Evolutionary conservation across 208 protist species (phyloP).

Genomic region (Entamoeba dispar): DNA sequence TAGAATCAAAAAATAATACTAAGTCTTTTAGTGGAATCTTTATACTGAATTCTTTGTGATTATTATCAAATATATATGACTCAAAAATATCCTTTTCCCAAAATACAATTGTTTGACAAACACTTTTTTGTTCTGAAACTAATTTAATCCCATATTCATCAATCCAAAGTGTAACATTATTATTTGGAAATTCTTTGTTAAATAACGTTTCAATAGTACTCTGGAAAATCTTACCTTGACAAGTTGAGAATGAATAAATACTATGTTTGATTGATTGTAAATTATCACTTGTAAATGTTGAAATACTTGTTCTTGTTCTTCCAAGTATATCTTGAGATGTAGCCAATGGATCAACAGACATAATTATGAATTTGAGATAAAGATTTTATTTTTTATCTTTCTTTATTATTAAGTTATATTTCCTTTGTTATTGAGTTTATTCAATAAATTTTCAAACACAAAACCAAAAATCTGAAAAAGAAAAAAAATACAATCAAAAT

Average conservation of each 20-base stretch:
- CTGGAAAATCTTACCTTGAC: background rate
- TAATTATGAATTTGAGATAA: too few species aligned
- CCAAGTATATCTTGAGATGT: too few species aligned
- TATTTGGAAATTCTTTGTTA: background rate
- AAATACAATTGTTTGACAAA: background rate
- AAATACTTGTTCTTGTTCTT: too few species aligned
- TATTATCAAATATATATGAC: background rate
- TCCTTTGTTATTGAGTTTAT: too few species aligned
- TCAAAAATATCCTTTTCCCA: background rate
- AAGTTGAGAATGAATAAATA: background rate
- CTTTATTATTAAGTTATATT: too few species aligned
- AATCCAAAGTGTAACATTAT: background rate
- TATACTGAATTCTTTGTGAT: background rate
- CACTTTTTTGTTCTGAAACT: background rate
- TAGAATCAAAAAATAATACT: background rate
- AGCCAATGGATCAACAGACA: too few species aligned
- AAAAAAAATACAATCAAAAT: too few species aligned
- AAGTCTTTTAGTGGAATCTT: background rate
- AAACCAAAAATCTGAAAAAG: too few species aligned
- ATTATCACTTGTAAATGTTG: too few species aligned
- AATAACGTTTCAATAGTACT: background rate
- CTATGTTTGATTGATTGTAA: too few species aligned
- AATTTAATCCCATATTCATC: background rate
- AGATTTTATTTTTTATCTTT: too few species aligned
- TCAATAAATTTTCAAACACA: too few species aligned